These are phyloP conservation scores for Serendipita sp. DNA, from an alignment of 1,284 basidiomycete genomes.

Conservation along the genomic window DNA sequence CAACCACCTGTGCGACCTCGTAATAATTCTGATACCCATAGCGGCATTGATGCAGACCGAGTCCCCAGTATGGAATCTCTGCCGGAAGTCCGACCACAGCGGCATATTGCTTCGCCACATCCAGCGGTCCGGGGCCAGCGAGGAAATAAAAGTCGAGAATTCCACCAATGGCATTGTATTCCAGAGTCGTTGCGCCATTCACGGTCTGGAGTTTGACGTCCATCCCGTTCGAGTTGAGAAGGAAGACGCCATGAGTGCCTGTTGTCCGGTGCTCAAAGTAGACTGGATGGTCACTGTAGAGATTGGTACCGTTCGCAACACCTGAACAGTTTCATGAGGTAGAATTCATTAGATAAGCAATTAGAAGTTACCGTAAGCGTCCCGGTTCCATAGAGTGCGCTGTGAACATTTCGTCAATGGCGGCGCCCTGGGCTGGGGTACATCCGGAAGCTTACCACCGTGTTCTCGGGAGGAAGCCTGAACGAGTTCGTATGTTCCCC, in stretches of 20 bases:
- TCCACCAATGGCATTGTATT: conserved; percentile 52
- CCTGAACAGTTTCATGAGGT: conserved; percentile 18
- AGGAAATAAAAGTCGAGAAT: conserved; percentile 58
- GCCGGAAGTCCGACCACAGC: conserved; percentile 43
- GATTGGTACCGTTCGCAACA: conserved; percentile 28
- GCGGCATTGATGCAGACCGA: conserved; percentile 59
- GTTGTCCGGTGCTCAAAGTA: conserved; percentile 54
- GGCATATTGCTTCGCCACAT: conserved; percentile 56
- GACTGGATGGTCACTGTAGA: conserved; percentile 57
- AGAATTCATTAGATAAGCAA: background rate
- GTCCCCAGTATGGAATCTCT: conserved; percentile 54
- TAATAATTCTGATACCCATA: conserved; percentile 30
- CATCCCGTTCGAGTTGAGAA: conserved; percentile 44
- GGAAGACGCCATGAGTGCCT: conserved; percentile 48
- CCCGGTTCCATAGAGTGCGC: conserved; percentile 54
- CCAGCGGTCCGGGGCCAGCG: conserved; percentile 46
- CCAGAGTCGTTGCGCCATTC: conserved; percentile 34
- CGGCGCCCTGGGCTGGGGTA: background rate
- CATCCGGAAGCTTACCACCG: background rate
- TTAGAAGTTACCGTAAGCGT: conserved; percentile 35
- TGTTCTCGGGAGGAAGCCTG: background rate
- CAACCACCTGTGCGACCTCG: conserved; percentile 44
- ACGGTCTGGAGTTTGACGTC: conserved; percentile 52
- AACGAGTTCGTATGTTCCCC: conserved; percentile 33
- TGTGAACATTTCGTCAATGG: background rate